These are phyloP conservation scores for Amanita muscaria DNA, from an alignment of 768 basidiomycete species.

Conservation along the genomic window DNA sequence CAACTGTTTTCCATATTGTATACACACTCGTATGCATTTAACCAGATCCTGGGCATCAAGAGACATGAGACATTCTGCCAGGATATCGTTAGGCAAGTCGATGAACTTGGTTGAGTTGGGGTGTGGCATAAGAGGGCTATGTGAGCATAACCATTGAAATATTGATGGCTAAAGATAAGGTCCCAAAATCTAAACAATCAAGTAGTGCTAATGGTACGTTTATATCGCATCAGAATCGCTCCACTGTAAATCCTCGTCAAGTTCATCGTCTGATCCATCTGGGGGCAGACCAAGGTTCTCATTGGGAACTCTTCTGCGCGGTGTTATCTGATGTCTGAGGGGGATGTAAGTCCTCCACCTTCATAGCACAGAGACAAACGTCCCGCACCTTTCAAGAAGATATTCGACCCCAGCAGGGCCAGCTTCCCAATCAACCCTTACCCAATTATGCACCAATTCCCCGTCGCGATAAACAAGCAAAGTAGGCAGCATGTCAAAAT, in stretches of 20 bases:
- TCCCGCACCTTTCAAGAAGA: slow-evolving; percentile 6
- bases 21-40: background rate
- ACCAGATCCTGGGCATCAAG: background rate
- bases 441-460: slow-evolving; percentile 83
- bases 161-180: no score
- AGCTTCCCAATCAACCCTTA: slow-evolving; percentile 82
- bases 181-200: no score
- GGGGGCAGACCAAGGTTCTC: background rate
- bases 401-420: slow-evolving; percentile 22
- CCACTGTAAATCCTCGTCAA: slow-evolving; percentile 59
- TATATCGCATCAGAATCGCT: no score
- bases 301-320: background rate
- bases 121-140: no score
- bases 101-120: background rate
- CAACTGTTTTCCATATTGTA: background rate
- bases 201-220: no score
- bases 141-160: no score
- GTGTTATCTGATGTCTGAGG: background rate
- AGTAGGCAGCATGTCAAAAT: slow-evolving; percentile 74
- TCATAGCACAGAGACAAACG: no score
- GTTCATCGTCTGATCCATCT: slow-evolving; percentile 14
- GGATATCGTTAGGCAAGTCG: background rate
- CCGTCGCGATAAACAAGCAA: slow-evolving; percentile 72
- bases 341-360: background rate
- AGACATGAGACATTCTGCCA: background rate